These are phyloP conservation scores for Dendrobium catenatum DNA, from an alignment of 106 monocot species.

Conservation along the genomic window DNA sequence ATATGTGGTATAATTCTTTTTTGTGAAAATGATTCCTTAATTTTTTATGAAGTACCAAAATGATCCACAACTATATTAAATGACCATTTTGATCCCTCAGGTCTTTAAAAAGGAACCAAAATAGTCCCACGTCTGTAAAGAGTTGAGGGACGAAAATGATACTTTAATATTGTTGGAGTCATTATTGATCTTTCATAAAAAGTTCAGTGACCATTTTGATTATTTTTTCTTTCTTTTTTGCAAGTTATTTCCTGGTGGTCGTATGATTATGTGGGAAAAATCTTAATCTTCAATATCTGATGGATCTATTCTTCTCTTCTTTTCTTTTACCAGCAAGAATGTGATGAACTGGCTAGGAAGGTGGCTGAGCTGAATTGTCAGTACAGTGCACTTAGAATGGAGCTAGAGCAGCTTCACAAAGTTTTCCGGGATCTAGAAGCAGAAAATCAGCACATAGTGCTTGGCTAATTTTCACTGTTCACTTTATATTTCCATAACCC, in stretches of 20 bases:
- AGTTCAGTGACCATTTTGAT: too few species aligned
- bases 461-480: background rate
- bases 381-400: constrained; percentile 31
- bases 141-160: too few species aligned
- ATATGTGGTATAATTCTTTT: too few species aligned
- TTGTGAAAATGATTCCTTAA: too few species aligned
- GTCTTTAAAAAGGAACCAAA: too few species aligned
- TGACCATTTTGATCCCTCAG: too few species aligned
- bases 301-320: background rate
- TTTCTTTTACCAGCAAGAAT: constrained; percentile 44
- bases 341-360: constrained; percentile 41
- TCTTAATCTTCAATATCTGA: background rate
- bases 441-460: constrained; percentile 34
- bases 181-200: background rate
- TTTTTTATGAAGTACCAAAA: too few species aligned
- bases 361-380: constrained; percentile 39
- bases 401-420: constrained; percentile 40
- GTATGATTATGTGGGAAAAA: background rate
- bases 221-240: background rate
- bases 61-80: too few species aligned
- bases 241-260: background rate
- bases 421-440: constrained; percentile 30
- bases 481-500: background rate
- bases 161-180: too few species aligned
- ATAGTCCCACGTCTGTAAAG: too few species aligned